A percentile compares a stretch with the other conserved stretches of the same genome.
Conservation (phyloP, 768 basidiomycete species). For the Mycena maculata region DNA sequence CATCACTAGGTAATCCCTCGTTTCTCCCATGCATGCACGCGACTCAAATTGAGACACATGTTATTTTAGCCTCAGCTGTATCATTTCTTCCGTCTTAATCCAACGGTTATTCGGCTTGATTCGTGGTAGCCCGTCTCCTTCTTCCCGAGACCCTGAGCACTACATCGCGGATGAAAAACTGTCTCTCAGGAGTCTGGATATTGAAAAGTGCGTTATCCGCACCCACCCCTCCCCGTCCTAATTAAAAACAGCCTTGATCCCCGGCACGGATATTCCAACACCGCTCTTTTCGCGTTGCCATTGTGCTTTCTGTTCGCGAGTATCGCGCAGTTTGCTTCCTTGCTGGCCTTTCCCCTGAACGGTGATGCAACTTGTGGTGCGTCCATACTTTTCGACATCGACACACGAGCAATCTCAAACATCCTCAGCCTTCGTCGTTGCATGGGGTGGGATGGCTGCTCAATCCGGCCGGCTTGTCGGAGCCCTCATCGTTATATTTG, state of each 20-base stretch:
- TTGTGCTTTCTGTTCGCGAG: conserved; percentile 46
- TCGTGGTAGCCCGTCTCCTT: conserved; percentile 16
- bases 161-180: conserved; percentile 24
- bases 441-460: conserved; percentile 57
- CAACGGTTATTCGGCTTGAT: conserved; percentile 31
- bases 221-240: background rate
- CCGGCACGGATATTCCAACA: conserved; percentile 32
- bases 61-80: conserved; percentile 30
- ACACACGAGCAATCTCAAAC: background rate
- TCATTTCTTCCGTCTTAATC: conserved; percentile 32
- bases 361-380: conserved; percentile 36
- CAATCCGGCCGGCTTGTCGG: conserved; percentile 54
- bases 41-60: conserved; percentile 4
- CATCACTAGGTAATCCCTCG: conserved; percentile 42
- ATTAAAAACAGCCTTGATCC: conserved; percentile 15
- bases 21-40: background rate
- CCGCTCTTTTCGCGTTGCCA: conserved; percentile 39
- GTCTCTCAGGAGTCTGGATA: conserved; percentile 26
- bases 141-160: conserved; percentile 26
- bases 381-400: background rate
- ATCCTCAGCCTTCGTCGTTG: conserved; percentile 54
- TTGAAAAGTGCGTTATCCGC: conserved; percentile 19
- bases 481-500: conserved; percentile 48
- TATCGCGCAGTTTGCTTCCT: conserved; percentile 45
- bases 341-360: conserved; percentile 40